Conservation (phyloP, 495 filamentous ascomycete genomes). For the Penicillium robsamsonii region DNA sequence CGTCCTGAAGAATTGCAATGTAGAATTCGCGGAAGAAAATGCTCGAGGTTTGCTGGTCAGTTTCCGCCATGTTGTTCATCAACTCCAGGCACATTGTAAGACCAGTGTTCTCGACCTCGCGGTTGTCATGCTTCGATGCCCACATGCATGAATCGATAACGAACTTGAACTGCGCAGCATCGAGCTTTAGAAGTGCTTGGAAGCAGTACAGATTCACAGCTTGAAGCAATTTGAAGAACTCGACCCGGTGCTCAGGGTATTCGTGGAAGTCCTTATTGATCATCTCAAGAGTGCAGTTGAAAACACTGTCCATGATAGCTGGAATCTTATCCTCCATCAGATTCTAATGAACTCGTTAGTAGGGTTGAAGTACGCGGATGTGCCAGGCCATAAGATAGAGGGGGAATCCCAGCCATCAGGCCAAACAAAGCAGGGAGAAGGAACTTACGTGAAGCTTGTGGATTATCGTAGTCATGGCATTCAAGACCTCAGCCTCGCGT, state of each 20-base stretch:
- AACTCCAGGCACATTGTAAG: constrained; percentile 98
- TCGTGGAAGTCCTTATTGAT: constrained; percentile 99
- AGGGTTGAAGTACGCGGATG: neutral
- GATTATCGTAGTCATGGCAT: constrained; percentile 96
- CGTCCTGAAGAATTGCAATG: constrained; percentile 90
- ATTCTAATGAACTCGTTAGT: constrained; percentile 43
- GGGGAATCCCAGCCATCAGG: neutral
- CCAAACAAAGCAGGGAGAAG: neutral
- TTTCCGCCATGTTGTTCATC: constrained; percentile 95
- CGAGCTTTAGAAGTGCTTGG: constrained; percentile 87
- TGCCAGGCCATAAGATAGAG: neutral
- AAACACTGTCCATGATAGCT: constrained; percentile 96
- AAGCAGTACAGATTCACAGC: constrained; percentile 97
- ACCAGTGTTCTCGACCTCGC: constrained; percentile 95
- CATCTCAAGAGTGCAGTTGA: constrained; percentile 98
- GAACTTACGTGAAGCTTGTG: constrained; percentile 87
- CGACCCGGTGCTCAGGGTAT: constrained; percentile 95
- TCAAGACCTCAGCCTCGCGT: constrained; percentile 93
- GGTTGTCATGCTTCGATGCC: constrained; percentile 99
- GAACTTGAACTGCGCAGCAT: constrained; percentile 95
- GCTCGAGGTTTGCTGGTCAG: constrained; percentile 78
- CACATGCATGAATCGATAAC: constrained; percentile 99
- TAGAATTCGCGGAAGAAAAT: constrained; percentile 98
- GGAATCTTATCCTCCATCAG: constrained; percentile 98
- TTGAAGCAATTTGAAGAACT: constrained; percentile 95